phyloP scores from a whole-genome alignment of 371 early-diverging fungal species.

The Mucor ambiguus region DNA sequence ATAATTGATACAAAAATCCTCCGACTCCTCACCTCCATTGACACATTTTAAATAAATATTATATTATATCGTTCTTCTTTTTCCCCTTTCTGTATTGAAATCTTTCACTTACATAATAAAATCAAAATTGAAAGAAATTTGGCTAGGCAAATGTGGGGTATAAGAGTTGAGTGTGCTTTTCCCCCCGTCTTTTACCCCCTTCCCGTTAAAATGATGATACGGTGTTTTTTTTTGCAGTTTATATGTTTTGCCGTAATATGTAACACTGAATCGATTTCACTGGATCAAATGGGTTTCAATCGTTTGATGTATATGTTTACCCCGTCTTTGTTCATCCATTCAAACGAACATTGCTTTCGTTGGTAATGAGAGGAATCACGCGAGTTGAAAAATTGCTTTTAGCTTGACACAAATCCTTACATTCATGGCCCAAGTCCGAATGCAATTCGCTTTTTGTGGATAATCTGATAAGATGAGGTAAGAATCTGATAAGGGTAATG shows the following conservation, averaged over 20 bases:
- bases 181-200: neutral
- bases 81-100: neutral
- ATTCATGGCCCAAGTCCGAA: neutral
- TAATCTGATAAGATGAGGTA: neutral
- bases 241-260: slow-evolving; percentile 3
- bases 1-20: neutral
- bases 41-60: slow-evolving; percentile 5
- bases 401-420: neutral
- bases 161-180: neutral
- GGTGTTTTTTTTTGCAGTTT: neutral
- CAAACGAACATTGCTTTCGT: neutral
- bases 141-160: neutral
- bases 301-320: neutral
- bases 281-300: slow-evolving; percentile 1
- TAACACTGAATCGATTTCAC: neutral
- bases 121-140: neutral
- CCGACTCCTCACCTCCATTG: neutral
- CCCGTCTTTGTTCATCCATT: neutral
- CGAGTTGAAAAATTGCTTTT: neutral
- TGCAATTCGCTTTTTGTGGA: neutral
- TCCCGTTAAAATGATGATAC: neutral
- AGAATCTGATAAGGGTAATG: neutral
- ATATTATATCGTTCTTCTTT: neutral
- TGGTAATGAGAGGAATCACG: neutral
- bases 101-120: neutral